Conservation (phyloP, 768 basidiomycete genomes). For the Coprinellus aureogranulatus region DNA sequence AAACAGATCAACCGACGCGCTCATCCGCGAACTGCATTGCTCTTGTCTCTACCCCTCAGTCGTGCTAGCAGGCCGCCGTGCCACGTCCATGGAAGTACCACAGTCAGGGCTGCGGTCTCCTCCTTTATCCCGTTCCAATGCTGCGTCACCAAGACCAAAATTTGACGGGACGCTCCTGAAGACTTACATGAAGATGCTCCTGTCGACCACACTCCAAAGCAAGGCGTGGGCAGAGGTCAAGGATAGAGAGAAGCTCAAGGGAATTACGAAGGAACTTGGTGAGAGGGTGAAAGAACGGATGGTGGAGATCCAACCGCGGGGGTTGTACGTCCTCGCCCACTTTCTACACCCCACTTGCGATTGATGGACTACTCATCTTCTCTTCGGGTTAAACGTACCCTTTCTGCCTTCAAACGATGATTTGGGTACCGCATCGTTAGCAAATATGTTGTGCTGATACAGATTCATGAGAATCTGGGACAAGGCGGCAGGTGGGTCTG, state of each 20-base stretch:
- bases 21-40: neutral
- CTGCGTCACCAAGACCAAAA: constrained; percentile 52
- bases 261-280: constrained; percentile 81
- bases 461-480: constrained; percentile 79
- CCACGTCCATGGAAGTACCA: constrained; percentile 10
- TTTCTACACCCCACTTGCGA: constrained; percentile 9
- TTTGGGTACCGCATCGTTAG: constrained; percentile 31
- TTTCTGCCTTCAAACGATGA: neutral
- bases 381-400: constrained; percentile 4
- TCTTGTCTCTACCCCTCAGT: neutral
- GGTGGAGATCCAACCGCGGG: constrained; percentile 76
- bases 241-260: constrained; percentile 68
- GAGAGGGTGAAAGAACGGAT: constrained; percentile 84
- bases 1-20: constrained; percentile 11
- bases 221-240: constrained; percentile 65
- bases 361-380: constrained; percentile 1
- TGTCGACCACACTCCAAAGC: constrained; percentile 64
- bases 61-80: neutral
- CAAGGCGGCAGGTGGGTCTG: constrained; percentile 76
- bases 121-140: constrained; percentile 57
- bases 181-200: constrained; percentile 78
- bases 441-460: constrained; percentile 85
- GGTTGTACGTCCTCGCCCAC: constrained; percentile 64
- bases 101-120: constrained; percentile 58
- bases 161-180: constrained; percentile 76